A percentile compares a stretch with the other conserved stretches of the same genome.
These are phyloP conservation scores for Hanseniaspora pseudoguilliermondii DNA, from an alignment of 805 yeast genomes.

Conservation along the genomic window DNA sequence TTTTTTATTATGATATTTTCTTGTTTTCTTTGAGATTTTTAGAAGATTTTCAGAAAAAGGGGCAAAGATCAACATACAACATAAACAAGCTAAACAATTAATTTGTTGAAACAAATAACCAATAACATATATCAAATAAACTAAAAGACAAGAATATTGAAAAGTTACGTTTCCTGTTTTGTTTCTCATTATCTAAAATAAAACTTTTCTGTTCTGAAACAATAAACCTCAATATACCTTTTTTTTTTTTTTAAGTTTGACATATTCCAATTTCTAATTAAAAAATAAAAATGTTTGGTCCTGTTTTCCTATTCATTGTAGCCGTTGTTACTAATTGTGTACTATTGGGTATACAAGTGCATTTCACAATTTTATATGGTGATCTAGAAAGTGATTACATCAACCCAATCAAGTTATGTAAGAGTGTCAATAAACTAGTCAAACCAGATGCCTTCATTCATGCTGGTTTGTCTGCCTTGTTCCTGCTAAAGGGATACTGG, in stretches of 20 bases:
- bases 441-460: slow-evolving; percentile 84
- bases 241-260: neutral
- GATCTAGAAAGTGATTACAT: slow-evolving; percentile 93
- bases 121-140: neutral
- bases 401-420: slow-evolving; percentile 93
- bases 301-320: slow-evolving; percentile 45
- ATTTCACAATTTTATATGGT: slow-evolving; percentile 88
- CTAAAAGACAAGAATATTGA: no score
- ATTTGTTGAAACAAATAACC: neutral
- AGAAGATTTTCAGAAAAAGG: no score
- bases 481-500: slow-evolving; percentile 86
- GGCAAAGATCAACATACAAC: no score
- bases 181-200: no score
- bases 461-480: slow-evolving; percentile 52
- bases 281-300: slow-evolving; percentile 13
- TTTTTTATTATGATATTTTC: neutral
- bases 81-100: no score
- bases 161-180: no score
- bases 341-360: slow-evolving; percentile 82
- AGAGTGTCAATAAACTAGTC: slow-evolving; percentile 76
- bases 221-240: neutral
- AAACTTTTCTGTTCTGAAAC: no score
- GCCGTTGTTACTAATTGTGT: slow-evolving; percentile 78
- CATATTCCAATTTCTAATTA: neutral
- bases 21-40: neutral